Evolutionary conservation across 441 rosid species (phyloP).

Genomic region (Erodium texanum): DNA sequence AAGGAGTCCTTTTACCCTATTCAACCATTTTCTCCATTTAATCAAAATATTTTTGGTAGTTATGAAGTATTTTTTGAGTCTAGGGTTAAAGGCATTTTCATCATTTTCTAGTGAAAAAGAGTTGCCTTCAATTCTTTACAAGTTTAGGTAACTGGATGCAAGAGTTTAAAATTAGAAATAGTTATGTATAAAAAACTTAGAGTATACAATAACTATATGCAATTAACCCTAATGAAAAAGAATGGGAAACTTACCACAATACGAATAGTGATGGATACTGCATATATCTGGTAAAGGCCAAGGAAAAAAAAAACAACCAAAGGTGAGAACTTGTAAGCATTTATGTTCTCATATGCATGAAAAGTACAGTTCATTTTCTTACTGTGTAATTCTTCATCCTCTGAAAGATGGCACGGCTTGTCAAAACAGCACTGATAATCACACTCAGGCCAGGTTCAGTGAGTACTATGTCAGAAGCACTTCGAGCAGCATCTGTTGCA

Average conservation of each 20-base stretch:
- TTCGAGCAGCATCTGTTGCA: slow-evolving; percentile 94
- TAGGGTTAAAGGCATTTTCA: no score
- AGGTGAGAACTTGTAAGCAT: background rate
- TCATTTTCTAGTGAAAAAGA: no score
- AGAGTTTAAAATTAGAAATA: no score
- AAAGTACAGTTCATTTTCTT: slow-evolving; percentile 13
- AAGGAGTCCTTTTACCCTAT: no score
- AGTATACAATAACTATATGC: no score
- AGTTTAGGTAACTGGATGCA: no score
- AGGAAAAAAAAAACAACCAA: background rate
- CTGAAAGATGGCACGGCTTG: slow-evolving; percentile 97
- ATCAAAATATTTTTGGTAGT: no score
- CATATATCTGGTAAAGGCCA: slow-evolving; percentile 62
- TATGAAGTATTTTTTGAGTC: no score
- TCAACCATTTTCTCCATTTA: no score
- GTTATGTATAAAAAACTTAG: no score
- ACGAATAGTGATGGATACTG: slow-evolving; percentile 89
- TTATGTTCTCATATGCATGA: background rate
- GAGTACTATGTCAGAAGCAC: slow-evolving; percentile 83
- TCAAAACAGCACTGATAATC: slow-evolving; percentile 86
- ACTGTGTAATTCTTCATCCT: slow-evolving; percentile 96
- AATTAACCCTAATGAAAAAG: no score
- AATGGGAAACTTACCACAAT: slow-evolving; percentile 63
- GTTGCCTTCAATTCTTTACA: no score
- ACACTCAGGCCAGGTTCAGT: slow-evolving; percentile 97